phyloP scores from a whole-genome alignment of 2,329 filamentous ascomycete genomes.

The Sclerotinia minor region DNA sequence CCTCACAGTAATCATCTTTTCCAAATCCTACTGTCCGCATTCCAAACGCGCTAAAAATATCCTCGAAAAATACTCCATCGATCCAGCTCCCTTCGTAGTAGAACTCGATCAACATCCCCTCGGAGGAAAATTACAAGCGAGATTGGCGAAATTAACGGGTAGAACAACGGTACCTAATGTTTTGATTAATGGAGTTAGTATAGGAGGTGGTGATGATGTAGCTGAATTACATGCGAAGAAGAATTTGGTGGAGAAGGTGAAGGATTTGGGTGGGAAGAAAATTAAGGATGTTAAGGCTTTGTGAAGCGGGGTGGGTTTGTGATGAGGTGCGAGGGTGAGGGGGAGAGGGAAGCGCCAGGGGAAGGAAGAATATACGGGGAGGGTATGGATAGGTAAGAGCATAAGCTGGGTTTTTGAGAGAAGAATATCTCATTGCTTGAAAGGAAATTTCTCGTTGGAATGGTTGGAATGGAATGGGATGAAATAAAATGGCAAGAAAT shows the following conservation, averaged over 20 bases:
- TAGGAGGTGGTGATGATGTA: constrained; percentile 89
- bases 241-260: constrained; percentile 69
- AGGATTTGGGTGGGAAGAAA: constrained; percentile 70
- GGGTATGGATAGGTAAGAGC: background rate
- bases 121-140: constrained; percentile 69
- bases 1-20: constrained; percentile 87
- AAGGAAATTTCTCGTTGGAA: background rate
- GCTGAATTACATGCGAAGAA: constrained; percentile 66
- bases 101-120: constrained; percentile 84
- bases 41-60: constrained; percentile 84
- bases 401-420: background rate
- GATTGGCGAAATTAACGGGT: constrained; percentile 71
- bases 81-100: constrained; percentile 80
- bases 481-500: background rate
- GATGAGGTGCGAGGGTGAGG: background rate
- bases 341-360: too few species aligned
- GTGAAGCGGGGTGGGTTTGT: background rate
- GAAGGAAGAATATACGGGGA: too few species aligned
- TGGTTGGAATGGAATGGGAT: background rate
- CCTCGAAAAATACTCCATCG: constrained; percentile 80
- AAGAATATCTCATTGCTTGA: too few species aligned
- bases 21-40: constrained; percentile 87
- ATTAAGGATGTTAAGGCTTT: constrained; percentile 26
- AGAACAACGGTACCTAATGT: constrained; percentile 89
- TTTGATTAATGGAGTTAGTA: constrained; percentile 81